A percentile compares a stretch with the other conserved stretches of the same genome.
phyloP scores from a whole-genome alignment of 2,329 filamentous ascomycete species.

The Tricladium varicosporioides region DNA sequence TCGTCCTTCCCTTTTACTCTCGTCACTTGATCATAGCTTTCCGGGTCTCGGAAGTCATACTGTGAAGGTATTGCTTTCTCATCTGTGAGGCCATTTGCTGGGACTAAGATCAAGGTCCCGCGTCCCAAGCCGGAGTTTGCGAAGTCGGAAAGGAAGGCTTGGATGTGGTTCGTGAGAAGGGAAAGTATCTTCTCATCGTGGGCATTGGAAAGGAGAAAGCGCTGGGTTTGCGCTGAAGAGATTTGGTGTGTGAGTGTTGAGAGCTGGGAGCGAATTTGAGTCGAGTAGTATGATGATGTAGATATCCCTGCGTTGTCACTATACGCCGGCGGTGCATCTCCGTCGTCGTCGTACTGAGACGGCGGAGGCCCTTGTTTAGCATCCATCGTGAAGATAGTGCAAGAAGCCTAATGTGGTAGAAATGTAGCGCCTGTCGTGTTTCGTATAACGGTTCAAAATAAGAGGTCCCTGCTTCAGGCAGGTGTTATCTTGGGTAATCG shows the following conservation, averaged over 20 bases:
- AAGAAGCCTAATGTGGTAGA: background rate
- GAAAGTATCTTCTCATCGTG: slow-evolving; percentile 29
- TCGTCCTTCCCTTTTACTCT: slow-evolving; percentile 23
- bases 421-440: background rate
- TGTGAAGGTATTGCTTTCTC: slow-evolving; percentile 25
- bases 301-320: slow-evolving; percentile 17
- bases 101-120: slow-evolving; percentile 30
- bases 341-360: slow-evolving; percentile 10
- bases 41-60: slow-evolving; percentile 22
- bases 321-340: slow-evolving; percentile 26
- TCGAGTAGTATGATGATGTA: slow-evolving; percentile 21
- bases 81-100: slow-evolving; percentile 20
- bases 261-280: slow-evolving; percentile 28
- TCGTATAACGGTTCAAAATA: background rate
- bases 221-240: slow-evolving; percentile 21
- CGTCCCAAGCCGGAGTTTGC: slow-evolving; percentile 21
- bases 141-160: slow-evolving; percentile 29
- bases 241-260: slow-evolving; percentile 23
- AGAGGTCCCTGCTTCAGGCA: background rate
- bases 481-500: background rate
- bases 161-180: slow-evolving; percentile 27
- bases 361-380: slow-evolving; percentile 16
- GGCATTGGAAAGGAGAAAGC: slow-evolving; percentile 22
- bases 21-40: slow-evolving; percentile 21
- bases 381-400: slow-evolving; percentile 17